Evolutionary conservation across 2,329 filamentous ascomycete genomes (phyloP).

Genomic region (Neurospora sp.): DNA sequence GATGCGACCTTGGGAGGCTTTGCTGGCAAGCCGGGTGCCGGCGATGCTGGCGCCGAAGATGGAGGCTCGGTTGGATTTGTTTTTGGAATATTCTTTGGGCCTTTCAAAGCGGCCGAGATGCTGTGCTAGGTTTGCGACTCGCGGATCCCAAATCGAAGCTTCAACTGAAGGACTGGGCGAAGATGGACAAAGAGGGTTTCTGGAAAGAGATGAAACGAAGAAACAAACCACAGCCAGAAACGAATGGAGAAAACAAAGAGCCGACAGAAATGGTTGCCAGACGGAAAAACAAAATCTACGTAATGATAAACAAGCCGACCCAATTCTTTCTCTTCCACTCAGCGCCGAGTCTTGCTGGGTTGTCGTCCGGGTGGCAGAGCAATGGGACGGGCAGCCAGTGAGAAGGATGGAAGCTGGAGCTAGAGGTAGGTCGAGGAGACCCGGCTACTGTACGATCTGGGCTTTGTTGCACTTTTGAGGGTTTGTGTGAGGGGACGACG

Average conservation of each 20-base stretch:
- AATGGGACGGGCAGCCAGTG: neutral
- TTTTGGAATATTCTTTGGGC: neutral
- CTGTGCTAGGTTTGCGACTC: neutral
- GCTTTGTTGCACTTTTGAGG: neutral
- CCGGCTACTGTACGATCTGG: neutral
- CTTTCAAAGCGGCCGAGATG: neutral
- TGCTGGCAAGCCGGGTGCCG: neutral
- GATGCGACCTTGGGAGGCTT: neutral
- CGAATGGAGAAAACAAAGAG: neutral
- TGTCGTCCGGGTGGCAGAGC: neutral
- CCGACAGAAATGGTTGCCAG: neutral
- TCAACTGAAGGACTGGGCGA: neutral
- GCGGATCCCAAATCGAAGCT: neutral
- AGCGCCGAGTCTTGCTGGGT: neutral
- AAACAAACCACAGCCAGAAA: neutral
- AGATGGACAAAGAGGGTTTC: neutral
- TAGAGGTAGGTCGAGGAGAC: neutral
- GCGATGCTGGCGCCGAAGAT: slow-evolving; percentile 1
- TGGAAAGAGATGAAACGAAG: neutral
- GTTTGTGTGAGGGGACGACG: neutral
- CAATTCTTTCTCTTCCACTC: neutral
- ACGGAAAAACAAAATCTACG: neutral
- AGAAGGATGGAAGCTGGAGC: neutral
- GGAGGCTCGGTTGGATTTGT: neutral
- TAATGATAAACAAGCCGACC: neutral